Percentiles rank a stretch among this genome's conserved stretches.
phyloP scores from a whole-genome alignment of 1,284 basidiomycete species.

The Trametes pubescens region DNA sequence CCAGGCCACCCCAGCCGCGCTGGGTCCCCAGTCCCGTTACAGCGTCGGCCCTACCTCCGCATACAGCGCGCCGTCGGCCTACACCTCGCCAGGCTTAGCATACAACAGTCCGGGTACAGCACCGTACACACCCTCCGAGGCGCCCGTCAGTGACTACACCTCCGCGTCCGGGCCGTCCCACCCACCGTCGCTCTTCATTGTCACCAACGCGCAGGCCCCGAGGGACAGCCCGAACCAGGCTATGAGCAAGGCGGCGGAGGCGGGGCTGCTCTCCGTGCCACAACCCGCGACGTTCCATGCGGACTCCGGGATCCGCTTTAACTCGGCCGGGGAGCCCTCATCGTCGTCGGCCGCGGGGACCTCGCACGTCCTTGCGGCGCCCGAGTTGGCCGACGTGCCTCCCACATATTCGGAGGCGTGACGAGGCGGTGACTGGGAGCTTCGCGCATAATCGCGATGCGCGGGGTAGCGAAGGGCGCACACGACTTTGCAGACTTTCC shows the following conservation, averaged over 20 bases:
- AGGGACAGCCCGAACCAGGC: conserved; percentile 26
- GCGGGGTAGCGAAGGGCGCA: no score
- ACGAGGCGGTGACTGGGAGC: background rate
- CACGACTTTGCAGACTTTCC: no score
- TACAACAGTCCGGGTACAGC: background rate
- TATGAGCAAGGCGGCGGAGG: conserved; percentile 31
- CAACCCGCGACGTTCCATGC: conserved; percentile 27
- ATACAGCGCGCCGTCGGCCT: conserved; percentile 13
- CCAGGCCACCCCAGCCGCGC: conserved; percentile 3
- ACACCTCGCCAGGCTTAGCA: conserved; percentile 6
- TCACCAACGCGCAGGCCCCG: conserved; percentile 2
- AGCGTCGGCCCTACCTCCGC: conserved; percentile 2
- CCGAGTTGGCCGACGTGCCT: conserved; percentile 15
- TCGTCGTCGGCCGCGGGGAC: conserved; percentile 3
- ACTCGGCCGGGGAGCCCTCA: conserved; percentile 17
- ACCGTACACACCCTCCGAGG: conserved; percentile 19
- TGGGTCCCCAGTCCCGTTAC: conserved; percentile 8
- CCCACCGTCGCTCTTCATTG: conserved; percentile 15
- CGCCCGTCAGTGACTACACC: conserved; percentile 25
- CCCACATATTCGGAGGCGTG: conserved; percentile 19
- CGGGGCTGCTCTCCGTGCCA: conserved; percentile 27
- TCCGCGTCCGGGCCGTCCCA: conserved; percentile 16
- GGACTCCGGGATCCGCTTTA: conserved; percentile 32
- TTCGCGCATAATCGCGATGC: no score
- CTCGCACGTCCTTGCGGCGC: conserved; percentile 10